A percentile compares a stretch with the other conserved stretches of the same genome.
Evolutionary conservation across 257 asterid genomes (phyloP).

Genomic region (Craterostigma plantagineum): DNA sequence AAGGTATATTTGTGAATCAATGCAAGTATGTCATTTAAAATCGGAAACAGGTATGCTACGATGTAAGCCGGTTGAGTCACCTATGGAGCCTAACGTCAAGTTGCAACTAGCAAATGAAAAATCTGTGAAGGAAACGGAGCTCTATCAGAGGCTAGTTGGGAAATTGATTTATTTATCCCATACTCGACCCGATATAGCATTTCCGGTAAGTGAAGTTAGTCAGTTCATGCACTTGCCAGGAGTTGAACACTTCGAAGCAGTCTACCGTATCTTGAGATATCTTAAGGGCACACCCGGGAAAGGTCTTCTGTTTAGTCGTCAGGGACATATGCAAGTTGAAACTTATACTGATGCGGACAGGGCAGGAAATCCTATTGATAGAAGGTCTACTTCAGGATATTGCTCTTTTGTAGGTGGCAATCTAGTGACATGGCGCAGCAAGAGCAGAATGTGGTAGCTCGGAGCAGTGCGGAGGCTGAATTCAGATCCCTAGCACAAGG

Average conservation of each 20-base stretch:
- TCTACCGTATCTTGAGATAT: conserved; percentile 1
- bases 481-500: not conserved
- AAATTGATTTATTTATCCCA: not conserved
- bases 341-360: not conserved
- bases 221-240: conserved; percentile 3
- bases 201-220: not conserved
- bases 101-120: not conserved
- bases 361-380: conserved; percentile 1
- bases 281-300: not conserved
- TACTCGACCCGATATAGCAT: not conserved
- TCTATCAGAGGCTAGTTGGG: not conserved
- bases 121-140: not conserved
- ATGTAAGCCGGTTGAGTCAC: not conserved
- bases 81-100: conserved; percentile 2
- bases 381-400: conserved; percentile 3
- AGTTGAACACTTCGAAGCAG: not conserved
- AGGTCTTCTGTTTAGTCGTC: no score
- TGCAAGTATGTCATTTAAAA: not conserved
- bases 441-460: not conserved
- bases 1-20: not conserved
- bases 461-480: not conserved
- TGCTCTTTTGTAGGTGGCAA: conserved; percentile 1
- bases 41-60: not conserved
- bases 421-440: conserved; percentile 4
- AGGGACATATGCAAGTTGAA: not conserved